Percentiles rank a stretch among this genome's conserved stretches.
Evolutionary conservation across 2,329 filamentous ascomycete species (phyloP).

Genomic region (Fusarium equiseti): DNA sequence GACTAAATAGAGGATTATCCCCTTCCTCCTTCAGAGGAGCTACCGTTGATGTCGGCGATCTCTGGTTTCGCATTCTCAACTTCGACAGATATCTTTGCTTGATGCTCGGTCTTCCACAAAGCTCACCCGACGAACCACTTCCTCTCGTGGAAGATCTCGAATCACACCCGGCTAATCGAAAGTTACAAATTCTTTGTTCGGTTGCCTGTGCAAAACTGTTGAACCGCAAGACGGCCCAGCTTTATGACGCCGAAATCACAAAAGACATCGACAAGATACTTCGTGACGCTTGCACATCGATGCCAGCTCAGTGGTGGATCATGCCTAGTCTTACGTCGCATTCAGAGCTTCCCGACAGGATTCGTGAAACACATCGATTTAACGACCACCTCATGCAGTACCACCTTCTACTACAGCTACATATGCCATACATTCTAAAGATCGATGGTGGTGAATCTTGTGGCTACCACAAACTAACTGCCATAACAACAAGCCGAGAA

Average conservation of each 20-base stretch:
- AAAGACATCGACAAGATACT: conserved; percentile 62
- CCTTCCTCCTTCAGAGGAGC: conserved; percentile 17
- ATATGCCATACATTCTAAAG: conserved; percentile 65
- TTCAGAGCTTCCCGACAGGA: conserved; percentile 28
- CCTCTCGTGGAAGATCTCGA: conserved; percentile 47
- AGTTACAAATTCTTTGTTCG: conserved; percentile 59
- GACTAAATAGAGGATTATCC: conserved; percentile 46
- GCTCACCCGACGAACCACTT: conserved; percentile 55
- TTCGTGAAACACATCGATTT: conserved; percentile 49
- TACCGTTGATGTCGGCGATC: conserved; percentile 49
- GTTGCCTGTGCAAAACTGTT: conserved; percentile 59
- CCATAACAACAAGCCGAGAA: conserved; percentile 62
- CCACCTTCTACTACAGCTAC: conserved; percentile 63
- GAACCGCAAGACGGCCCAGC: conserved; percentile 55
- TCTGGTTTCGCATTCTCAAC: conserved; percentile 61
- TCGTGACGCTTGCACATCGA: conserved; percentile 54
- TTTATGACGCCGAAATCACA: conserved; percentile 49
- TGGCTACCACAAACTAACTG: conserved; percentile 60
- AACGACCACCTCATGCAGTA: conserved; percentile 65
- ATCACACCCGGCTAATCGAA: conserved; percentile 54
- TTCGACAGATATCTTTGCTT: conserved; percentile 62
- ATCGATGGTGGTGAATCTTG: conserved; percentile 52
- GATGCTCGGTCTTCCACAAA: conserved; percentile 60
- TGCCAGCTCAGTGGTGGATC: conserved; percentile 64
- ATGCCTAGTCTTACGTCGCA: conserved; percentile 42